Evolutionary conservation across 805 yeast species (phyloP), one percentile per base, ranked within the genome.

Genomic region (Lipomyces yamadae): DNA sequence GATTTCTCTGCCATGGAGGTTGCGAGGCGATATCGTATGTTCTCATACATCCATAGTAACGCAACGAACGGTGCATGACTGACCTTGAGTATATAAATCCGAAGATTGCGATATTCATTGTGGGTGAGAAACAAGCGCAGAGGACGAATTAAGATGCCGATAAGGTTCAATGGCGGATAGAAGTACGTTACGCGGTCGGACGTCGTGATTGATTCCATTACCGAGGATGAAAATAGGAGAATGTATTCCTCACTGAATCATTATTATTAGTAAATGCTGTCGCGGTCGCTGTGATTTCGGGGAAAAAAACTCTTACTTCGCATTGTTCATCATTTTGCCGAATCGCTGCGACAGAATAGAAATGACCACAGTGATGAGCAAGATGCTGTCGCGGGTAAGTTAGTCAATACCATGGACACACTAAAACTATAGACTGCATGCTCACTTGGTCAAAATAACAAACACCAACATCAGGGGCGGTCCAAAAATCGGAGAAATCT

Each of bases 321-420:
- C 79, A 61, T 76, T 76, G 58, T 64, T 69, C 76, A 76, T 75
- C 71, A 74, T 75, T 37, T 58, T 67, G 52, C 75, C 71, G 69
- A 77, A 76, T 54, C 72, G 66, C 56, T 77, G 75, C 2, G 79
- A 76, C 48, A 76, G 64, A 53, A 76, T 75, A 18, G 79, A 77
- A n/a, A 76, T 76, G 53, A 76, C 65, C n/a, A 76, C 76, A 0
- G 79, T 76, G 57, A 76, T 67, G 50, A 76, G 72, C 24, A 76
- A 67, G 30, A 76, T 65, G 56, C 74, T 73, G 1, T 18, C 10
- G 30, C 7, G 8, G 24, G 18, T 10, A 34, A 42, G 48, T 45
- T 42, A 29, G 60, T 18, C 10, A 15, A 2, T 7, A 15, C 15
- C 24, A 48, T 5, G 11, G 42, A 35, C 11, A 15, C 32, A 15